These are phyloP conservation scores for Heterobasidion occidentale DNA, from an alignment of 1,284 basidiomycete genomes.

Conservation along the genomic window DNA sequence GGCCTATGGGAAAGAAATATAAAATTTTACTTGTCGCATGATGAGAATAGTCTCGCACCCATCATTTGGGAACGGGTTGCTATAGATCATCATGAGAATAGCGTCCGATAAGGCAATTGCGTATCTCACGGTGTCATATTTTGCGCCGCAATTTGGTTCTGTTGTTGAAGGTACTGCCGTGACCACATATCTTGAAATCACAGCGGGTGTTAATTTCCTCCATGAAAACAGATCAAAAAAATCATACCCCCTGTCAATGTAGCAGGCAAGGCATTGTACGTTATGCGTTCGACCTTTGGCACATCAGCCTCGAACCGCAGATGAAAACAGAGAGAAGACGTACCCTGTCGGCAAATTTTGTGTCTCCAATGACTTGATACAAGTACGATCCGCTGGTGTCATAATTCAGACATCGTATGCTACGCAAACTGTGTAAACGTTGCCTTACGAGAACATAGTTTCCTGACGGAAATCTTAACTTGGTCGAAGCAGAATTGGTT, in stretches of 20 bases:
- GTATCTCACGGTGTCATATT: slow-evolving; percentile 45
- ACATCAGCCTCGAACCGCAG: not conserved
- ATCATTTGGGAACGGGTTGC: slow-evolving; percentile 46
- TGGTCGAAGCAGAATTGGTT: no score
- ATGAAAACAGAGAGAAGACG: slow-evolving; percentile 6
- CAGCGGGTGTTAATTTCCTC: not conserved
- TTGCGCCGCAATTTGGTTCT: slow-evolving; percentile 50
- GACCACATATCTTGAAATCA: slow-evolving; percentile 46
- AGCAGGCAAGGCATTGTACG: slow-evolving; percentile 51
- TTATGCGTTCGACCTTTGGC: slow-evolving; percentile 45
- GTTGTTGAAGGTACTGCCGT: slow-evolving; percentile 51
- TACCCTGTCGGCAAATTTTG: slow-evolving; percentile 47
- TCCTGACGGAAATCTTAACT: slow-evolving; percentile 25
- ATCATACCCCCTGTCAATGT: slow-evolving; percentile 39
- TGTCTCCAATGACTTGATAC: slow-evolving; percentile 50
- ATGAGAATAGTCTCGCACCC: slow-evolving; percentile 25
- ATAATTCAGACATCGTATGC: not conserved
- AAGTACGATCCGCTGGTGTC: slow-evolving; percentile 40
- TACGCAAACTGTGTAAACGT: not conserved
- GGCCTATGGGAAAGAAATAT: slow-evolving; percentile 21
- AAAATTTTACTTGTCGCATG: not conserved
- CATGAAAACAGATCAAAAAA: not conserved
- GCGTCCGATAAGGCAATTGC: slow-evolving; percentile 1
- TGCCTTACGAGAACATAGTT: slow-evolving; percentile 51
- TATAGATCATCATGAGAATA: slow-evolving; percentile 12